These are phyloP conservation scores for Colletotrichum tamarilloi DNA, from an alignment of 2,329 filamentous ascomycete species.

Conservation along the genomic window DNA sequence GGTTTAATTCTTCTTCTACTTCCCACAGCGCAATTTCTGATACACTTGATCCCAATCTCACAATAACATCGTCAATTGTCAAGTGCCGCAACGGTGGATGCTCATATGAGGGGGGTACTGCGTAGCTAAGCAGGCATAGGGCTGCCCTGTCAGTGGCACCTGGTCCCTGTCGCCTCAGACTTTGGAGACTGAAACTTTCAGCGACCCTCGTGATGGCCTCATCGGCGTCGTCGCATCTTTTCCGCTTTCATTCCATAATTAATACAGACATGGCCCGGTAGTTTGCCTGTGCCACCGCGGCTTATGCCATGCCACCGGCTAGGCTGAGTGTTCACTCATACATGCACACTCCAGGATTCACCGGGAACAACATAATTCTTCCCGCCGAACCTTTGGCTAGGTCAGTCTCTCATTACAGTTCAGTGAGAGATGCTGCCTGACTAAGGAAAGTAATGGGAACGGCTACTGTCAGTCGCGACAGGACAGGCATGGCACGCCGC, in stretches of 20 bases:
- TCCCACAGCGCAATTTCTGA: slow-evolving; percentile 6
- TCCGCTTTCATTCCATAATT: slow-evolving; percentile 11
- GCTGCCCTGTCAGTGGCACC: slow-evolving; percentile 4
- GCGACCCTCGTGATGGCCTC: slow-evolving; percentile 33
- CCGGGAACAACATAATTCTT: not conserved
- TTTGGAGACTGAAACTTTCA: slow-evolving; percentile 31
- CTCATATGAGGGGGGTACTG: not conserved
- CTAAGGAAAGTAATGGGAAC: not conserved
- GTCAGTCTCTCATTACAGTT: not conserved
- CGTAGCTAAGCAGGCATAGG: slow-evolving; percentile 5
- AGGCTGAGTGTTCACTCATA: not conserved
- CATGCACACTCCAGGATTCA: not conserved
- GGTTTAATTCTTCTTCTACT: not conserved
- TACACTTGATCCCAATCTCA: not conserved
- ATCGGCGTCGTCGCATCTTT: slow-evolving; percentile 28
- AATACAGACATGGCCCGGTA: not conserved
- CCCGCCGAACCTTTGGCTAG: not conserved
- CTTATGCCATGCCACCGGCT: slow-evolving; percentile 1
- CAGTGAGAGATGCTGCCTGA: not conserved
- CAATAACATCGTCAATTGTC: not conserved
- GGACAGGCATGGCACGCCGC: not conserved
- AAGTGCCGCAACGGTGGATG: slow-evolving; percentile 11
- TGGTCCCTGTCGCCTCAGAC: slow-evolving; percentile 31
- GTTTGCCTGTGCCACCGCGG: not conserved
- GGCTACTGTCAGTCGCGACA: not conserved